Evolutionary conservation across 306 rosid genomes (phyloP).

Genomic region (Vachellia pachyceras): DNA sequence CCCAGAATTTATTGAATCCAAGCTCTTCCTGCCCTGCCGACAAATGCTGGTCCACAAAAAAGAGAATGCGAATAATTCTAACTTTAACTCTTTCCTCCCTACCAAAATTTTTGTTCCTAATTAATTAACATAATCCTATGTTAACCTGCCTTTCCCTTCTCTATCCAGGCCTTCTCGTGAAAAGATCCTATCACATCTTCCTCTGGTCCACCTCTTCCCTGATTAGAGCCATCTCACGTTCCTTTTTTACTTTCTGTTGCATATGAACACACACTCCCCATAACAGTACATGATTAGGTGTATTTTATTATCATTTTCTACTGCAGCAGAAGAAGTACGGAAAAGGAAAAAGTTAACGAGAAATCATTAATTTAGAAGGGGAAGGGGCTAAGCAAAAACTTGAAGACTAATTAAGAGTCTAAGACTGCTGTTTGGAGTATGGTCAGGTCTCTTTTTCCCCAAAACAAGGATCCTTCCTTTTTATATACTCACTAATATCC

Average conservation of each 20-base stretch:
- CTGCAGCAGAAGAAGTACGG: neutral
- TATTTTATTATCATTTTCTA: neutral
- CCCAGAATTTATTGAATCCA: neutral
- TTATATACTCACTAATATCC: neutral
- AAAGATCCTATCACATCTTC: neutral
- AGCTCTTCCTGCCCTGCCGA: neutral
- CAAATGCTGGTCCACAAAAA: slow-evolving; percentile 20
- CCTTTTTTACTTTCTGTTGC: neutral
- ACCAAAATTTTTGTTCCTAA: neutral
- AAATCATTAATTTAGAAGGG: neutral
- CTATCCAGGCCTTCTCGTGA: neutral
- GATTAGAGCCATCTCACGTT: neutral
- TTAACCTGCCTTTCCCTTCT: neutral
- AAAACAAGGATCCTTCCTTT: slow-evolving; percentile 15
- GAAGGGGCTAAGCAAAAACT: neutral
- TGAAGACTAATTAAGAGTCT: neutral
- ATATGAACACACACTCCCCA: no score
- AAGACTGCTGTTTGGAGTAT: neutral
- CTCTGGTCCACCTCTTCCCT: neutral
- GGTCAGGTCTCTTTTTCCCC: slow-evolving; percentile 7
- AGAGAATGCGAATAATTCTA: neutral
- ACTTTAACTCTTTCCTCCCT: neutral
- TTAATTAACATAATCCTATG: no score
- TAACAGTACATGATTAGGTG: no score
- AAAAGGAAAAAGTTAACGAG: neutral